Conservation (phyloP, 768 basidiomycete species). For the Mycena floridula region DNA sequence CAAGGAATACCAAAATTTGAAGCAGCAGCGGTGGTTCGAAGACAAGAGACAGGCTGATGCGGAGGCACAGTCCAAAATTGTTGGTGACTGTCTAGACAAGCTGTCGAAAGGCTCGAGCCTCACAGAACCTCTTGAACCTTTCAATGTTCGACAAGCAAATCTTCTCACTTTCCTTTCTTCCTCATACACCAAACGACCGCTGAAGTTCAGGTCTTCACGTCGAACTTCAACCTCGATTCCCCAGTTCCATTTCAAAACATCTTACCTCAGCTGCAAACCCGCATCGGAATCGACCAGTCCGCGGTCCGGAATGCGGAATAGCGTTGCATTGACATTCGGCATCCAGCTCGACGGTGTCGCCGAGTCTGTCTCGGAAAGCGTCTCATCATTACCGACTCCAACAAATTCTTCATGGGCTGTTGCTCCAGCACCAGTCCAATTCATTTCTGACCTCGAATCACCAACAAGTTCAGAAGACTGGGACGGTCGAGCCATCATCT, state of each 20-base stretch:
- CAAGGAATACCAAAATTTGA: background rate
- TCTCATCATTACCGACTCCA: background rate
- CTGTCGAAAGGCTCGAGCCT: background rate
- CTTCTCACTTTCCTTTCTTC: background rate
- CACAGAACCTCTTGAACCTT: background rate
- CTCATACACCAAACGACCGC: background rate
- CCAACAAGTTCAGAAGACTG: background rate
- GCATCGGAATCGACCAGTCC: background rate
- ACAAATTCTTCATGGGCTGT: background rate
- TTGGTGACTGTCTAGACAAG: background rate
- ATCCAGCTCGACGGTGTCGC: background rate
- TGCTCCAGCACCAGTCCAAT: background rate
- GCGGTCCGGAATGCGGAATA: background rate
- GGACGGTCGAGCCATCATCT: background rate
- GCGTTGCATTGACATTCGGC: background rate
- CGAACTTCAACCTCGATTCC: background rate
- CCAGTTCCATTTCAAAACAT: background rate
- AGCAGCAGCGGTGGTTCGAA: background rate
- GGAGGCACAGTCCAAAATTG: background rate
- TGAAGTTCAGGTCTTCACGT: background rate
- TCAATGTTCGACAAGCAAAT: background rate
- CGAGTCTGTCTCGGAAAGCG: background rate
- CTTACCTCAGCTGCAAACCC: background rate
- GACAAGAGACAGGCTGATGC: background rate
- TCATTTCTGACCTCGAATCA: background rate